A percentile compares a stretch with the other conserved stretches of the same genome.
These are phyloP conservation scores for Crithidia expoeki DNA, from an alignment of 208 protist species.

Conservation along the genomic window DNA sequence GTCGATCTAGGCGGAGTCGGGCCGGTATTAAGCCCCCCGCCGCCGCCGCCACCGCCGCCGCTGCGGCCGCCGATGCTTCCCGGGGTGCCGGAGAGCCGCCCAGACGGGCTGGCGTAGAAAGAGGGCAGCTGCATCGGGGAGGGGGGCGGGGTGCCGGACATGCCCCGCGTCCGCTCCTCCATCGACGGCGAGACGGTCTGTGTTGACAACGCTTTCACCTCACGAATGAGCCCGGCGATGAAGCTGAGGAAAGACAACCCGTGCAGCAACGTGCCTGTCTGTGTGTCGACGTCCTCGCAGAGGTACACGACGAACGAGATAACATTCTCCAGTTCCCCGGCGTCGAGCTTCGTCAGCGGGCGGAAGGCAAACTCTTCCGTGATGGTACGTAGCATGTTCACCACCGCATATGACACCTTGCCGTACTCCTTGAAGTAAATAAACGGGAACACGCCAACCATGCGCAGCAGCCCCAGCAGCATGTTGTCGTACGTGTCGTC, in stretches of 20 bases:
- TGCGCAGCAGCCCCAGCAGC: slow-evolving; percentile 64
- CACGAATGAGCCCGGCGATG: slow-evolving; percentile 66
- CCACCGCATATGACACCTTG: slow-evolving; percentile 53
- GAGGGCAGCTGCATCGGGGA: slow-evolving; percentile 58
- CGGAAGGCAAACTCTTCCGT: slow-evolving; percentile 74
- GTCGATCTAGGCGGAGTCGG: slow-evolving; percentile 26
- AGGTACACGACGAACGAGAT: slow-evolving; percentile 62
- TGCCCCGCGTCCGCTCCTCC: slow-evolving; percentile 22
- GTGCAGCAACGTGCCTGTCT: slow-evolving; percentile 56
- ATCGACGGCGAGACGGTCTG: slow-evolving; percentile 26
- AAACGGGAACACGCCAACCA: slow-evolving; percentile 62
- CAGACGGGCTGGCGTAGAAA: slow-evolving; percentile 48
- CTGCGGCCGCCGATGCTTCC: slow-evolving; percentile 31
- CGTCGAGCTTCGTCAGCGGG: slow-evolving; percentile 62
- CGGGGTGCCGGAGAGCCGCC: slow-evolving; percentile 40
- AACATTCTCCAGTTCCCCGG: slow-evolving; percentile 58
- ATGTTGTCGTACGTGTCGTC: slow-evolving; percentile 85
- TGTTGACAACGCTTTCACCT: slow-evolving; percentile 70
- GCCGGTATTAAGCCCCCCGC: slow-evolving; percentile 8
- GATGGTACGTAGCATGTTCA: slow-evolving; percentile 71
- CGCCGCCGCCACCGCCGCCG: slow-evolving; percentile 24
- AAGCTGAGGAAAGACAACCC: slow-evolving; percentile 80
- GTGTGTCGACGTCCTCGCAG: slow-evolving; percentile 70
- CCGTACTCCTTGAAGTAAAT: slow-evolving; percentile 73
- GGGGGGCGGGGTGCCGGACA: slow-evolving; percentile 38